Evolutionary conservation across 2,329 filamentous ascomycete species (phyloP).

Genomic region (Amphichorda felina): DNA sequence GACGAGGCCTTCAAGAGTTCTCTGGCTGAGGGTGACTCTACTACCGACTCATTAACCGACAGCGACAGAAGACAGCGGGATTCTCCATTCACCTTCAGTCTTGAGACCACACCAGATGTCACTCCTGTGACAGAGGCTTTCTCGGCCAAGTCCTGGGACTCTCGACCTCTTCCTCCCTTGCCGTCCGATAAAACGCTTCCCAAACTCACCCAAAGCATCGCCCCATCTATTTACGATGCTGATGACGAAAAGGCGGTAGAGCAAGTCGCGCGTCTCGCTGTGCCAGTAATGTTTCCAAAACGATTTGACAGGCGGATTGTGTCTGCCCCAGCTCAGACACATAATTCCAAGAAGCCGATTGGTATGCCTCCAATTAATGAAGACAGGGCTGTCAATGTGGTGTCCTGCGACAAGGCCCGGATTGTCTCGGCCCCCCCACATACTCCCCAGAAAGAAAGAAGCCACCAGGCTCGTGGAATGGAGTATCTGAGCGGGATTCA

Average conservation of each 20-base stretch:
- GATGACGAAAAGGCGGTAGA: conserved; percentile 9
- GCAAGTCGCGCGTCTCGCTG: conserved; percentile 14
- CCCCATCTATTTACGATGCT: conserved; percentile 7
- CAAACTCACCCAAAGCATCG: no score
- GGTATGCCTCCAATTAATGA: conserved; percentile 39
- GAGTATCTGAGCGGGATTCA: conserved; percentile 33
- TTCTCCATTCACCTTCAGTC: conserved; percentile 28
- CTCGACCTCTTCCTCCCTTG: conserved; percentile 39
- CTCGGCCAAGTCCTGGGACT: conserved; percentile 28
- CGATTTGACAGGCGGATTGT: conserved; percentile 31
- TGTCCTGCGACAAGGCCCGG: conserved; percentile 23
- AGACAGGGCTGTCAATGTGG: conserved; percentile 13
- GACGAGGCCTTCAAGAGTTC: conserved; percentile 82
- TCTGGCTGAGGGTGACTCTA: conserved; percentile 27
- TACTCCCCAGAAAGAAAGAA: conserved; percentile 14
- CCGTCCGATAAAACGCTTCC: conserved; percentile 13
- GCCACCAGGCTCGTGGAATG: conserved; percentile 23
- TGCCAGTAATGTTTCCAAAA: conserved; percentile 17
- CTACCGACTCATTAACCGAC: conserved; percentile 20
- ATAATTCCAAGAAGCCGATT: conserved; percentile 22
- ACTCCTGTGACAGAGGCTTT: conserved; percentile 14
- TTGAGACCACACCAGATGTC: conserved; percentile 18
- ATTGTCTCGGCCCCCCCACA: conserved; percentile 34
- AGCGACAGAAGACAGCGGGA: conserved; percentile 17
- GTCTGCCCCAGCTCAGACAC: conserved; percentile 37